Evolutionary conservation across 129 eudicot genomes (phyloP).

Genomic region (Saposhnikovia divaricata): DNA sequence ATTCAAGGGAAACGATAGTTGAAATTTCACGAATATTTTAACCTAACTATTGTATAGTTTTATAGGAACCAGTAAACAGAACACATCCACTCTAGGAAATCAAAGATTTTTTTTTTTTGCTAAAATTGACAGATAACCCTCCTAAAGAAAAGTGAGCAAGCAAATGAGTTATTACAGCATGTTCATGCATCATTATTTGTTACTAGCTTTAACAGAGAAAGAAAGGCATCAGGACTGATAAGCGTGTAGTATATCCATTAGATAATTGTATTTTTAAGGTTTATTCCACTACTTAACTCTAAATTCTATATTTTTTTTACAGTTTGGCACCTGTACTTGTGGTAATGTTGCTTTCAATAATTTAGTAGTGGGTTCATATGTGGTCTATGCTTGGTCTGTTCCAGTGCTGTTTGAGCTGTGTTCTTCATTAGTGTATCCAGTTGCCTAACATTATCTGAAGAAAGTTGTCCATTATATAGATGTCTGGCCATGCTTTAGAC

Average conservation of each 20-base stretch:
- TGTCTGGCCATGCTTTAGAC: no score
- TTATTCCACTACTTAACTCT: background rate
- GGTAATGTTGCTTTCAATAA: no score
- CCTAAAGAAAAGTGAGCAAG: background rate
- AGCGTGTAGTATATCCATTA: background rate
- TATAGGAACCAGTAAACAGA: background rate
- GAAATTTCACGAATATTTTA: background rate
- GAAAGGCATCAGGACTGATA: background rate
- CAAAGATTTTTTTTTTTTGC: background rate
- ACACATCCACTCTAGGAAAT: background rate
- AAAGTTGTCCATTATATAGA: no score
- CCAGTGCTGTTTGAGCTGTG: no score
- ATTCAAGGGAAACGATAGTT: background rate
- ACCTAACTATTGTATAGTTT: background rate
- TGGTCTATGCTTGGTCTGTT: no score
- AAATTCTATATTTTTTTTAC: background rate
- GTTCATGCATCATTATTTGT: background rate
- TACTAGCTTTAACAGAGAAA: background rate
- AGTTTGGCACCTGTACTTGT: background rate
- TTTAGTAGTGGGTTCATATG: no score
- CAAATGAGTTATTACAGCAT: background rate
- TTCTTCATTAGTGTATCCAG: no score
- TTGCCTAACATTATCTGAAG: no score
- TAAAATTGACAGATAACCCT: background rate
- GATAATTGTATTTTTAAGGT: background rate